Conservation (phyloP, 2,329 filamentous ascomycete species). For the Venturiaceae sp. region DNA sequence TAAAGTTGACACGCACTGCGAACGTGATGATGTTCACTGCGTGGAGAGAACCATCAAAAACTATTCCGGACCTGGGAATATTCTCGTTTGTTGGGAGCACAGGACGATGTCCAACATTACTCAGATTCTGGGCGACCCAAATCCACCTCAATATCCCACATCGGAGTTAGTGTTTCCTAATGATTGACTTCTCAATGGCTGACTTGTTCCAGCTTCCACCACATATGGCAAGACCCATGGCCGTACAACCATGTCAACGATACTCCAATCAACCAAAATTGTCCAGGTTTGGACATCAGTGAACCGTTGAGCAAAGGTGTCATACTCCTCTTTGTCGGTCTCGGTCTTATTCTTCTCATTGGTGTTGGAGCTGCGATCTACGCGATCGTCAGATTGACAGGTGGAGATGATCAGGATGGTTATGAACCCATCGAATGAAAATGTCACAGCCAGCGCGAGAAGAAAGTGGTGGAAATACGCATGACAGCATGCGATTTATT, state of each 20-base stretch:
- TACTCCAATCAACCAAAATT: constrained; percentile 38
- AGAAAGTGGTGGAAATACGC: neutral
- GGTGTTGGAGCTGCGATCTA: neutral
- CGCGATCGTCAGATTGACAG: neutral
- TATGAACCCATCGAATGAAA: neutral
- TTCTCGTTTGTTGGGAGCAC: constrained; percentile 56
- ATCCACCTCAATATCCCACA: constrained; percentile 40
- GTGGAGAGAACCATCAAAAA: constrained; percentile 40
- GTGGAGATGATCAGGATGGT: neutral
- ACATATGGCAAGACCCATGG: constrained; percentile 48
- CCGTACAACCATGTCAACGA: constrained; percentile 38
- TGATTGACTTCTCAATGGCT: neutral
- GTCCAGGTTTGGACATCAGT: constrained; percentile 39
- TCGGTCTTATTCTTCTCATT: neutral
- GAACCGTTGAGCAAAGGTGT: neutral
- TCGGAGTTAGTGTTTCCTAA: constrained; percentile 9
- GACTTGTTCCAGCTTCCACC: constrained; percentile 29
- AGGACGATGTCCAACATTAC: constrained; percentile 42
- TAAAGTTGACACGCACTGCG: constrained; percentile 45
- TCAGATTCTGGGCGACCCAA: constrained; percentile 38
- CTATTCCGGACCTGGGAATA: constrained; percentile 43
- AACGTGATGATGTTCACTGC: constrained; percentile 45
- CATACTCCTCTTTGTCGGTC: neutral
- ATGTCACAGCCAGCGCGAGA: neutral
- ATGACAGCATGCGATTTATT: no score